Evolutionary conservation across 2,329 filamentous ascomycete genomes (phyloP).

Genomic region (Periglandula ipomoeae): DNA sequence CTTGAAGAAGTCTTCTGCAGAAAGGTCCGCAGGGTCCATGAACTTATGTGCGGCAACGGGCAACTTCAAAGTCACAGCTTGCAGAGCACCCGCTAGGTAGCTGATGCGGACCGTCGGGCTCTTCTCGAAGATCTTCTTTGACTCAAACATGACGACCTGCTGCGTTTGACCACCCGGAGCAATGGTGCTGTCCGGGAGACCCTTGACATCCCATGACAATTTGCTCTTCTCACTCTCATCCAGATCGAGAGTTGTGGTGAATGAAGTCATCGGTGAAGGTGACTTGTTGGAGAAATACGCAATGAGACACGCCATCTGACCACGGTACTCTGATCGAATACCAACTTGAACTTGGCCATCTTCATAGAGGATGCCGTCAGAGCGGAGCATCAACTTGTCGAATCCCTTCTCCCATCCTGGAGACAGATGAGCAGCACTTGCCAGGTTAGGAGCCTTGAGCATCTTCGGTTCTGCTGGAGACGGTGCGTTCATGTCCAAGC

Average conservation of each 20-base stretch:
- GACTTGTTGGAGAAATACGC: constrained; percentile 96
- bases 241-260: constrained; percentile 89
- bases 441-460: constrained; percentile 69
- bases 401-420: constrained; percentile 92
- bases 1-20: constrained; percentile 94
- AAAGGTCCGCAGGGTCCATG: constrained; percentile 84
- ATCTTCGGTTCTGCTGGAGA: constrained; percentile 47
- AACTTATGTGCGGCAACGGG: constrained; percentile 89
- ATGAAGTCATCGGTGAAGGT: constrained; percentile 72
- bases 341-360: constrained; percentile 91
- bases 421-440: constrained; percentile 83
- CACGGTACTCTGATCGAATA: constrained; percentile 85
- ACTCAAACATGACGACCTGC: constrained; percentile 92
- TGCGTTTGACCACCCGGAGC: constrained; percentile 69
- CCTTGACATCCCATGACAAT: constrained; percentile 80
- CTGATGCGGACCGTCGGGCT: constrained; percentile 88
- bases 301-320: constrained; percentile 91
- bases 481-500: constrained; percentile 66
- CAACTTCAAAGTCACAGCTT: constrained; percentile 84
- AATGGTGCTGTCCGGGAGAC: constrained; percentile 76
- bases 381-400: constrained; percentile 66
- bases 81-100: constrained; percentile 86
- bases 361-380: constrained; percentile 88
- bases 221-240: constrained; percentile 55
- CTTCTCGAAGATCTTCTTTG: constrained; percentile 70